phyloP scores from a whole-genome alignment of 352 stramenopile species.

The Globisporangium nagaii region DNA sequence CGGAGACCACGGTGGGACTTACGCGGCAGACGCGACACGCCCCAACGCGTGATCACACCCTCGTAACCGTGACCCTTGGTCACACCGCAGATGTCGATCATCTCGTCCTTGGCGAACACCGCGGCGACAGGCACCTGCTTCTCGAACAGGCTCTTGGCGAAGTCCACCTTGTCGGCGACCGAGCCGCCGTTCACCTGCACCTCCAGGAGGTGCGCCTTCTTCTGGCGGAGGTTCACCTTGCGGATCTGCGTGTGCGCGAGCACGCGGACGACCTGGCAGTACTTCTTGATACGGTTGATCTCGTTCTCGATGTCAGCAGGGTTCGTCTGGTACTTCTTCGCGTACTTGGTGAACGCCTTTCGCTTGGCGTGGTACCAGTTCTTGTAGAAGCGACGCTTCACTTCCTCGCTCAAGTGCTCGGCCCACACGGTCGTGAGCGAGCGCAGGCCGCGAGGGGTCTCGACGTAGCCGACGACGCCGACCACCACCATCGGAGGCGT shows the following conservation, averaged over 20 bases:
- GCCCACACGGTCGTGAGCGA: constrained; percentile 99
- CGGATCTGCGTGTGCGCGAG: constrained; percentile 99
- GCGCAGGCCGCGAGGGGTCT: constrained; percentile 97
- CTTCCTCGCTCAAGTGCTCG: constrained; percentile 98
- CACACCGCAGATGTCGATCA: constrained; percentile 98
- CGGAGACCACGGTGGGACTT: constrained; percentile 99
- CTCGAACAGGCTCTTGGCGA: constrained; percentile 98
- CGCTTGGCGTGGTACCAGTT: constrained; percentile 99
- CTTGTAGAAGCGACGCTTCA: constrained; percentile 99
- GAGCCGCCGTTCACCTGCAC: constrained; percentile 99
- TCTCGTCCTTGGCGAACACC: constrained; percentile 96
- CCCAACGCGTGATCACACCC: constrained; percentile 99
- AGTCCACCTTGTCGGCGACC: constrained; percentile 98
- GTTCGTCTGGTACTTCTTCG: constrained; percentile 98
- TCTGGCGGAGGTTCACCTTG: constrained; percentile 99
- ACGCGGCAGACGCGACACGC: constrained; percentile 97
- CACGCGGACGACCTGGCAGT: constrained; percentile 99
- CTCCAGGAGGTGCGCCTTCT: constrained; percentile 99
- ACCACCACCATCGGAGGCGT: constrained; percentile 99
- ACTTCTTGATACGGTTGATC: constrained; percentile 99
- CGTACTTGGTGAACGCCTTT: constrained; percentile 99
- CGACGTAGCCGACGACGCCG: constrained; percentile 99
- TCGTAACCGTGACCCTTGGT: constrained; percentile 99
- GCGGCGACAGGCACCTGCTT: constrained; percentile 97
- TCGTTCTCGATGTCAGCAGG: constrained; percentile 93